Percentiles rank a stretch among this genome's conserved stretches.
Conservation (phyloP, 805 yeast genomes). For the Lachancea thermotolerans region DNA sequence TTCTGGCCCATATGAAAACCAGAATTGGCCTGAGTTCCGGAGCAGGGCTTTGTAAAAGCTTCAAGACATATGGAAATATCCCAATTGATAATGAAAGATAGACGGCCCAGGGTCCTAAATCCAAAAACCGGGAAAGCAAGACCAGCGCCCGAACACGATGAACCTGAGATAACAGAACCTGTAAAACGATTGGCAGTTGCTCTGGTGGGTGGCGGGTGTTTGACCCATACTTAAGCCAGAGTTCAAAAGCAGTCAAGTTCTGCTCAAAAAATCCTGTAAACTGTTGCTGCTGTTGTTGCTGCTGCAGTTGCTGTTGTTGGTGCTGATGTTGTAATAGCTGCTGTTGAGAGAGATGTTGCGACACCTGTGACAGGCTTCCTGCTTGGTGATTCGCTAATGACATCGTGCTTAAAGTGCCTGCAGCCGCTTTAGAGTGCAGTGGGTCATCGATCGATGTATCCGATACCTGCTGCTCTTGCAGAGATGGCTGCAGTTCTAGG, state of each 20-base stretch:
- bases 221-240: constrained; percentile 90
- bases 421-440: constrained; percentile 26
- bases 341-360: constrained; percentile 7
- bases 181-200: constrained; percentile 88
- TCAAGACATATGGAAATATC: constrained; percentile 89
- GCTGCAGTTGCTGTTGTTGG: constrained; percentile 8
- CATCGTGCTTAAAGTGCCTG: constrained; percentile 33
- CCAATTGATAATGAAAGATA: constrained; percentile 89
- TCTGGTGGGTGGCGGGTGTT: constrained; percentile 84
- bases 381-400: constrained; percentile 26
- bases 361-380: not conserved
- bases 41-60: constrained; percentile 88
- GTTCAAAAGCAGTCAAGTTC: constrained; percentile 90
- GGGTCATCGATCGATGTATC: constrained; percentile 17
- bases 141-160: constrained; percentile 87
- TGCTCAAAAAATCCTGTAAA: constrained; percentile 94
- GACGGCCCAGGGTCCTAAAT: constrained; percentile 97
- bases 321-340: constrained; percentile 10
- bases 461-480: constrained; percentile 23
- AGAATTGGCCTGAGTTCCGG: constrained; percentile 90
- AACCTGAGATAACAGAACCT: constrained; percentile 87
- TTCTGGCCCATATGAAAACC: constrained; percentile 95
- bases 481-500: constrained; percentile 20
- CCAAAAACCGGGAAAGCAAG: constrained; percentile 75
- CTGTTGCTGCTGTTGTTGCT: constrained; percentile 45